These are phyloP conservation scores for Calonectria hawksworthii DNA, from an alignment of 2,329 filamentous ascomycete genomes.

Conservation along the genomic window DNA sequence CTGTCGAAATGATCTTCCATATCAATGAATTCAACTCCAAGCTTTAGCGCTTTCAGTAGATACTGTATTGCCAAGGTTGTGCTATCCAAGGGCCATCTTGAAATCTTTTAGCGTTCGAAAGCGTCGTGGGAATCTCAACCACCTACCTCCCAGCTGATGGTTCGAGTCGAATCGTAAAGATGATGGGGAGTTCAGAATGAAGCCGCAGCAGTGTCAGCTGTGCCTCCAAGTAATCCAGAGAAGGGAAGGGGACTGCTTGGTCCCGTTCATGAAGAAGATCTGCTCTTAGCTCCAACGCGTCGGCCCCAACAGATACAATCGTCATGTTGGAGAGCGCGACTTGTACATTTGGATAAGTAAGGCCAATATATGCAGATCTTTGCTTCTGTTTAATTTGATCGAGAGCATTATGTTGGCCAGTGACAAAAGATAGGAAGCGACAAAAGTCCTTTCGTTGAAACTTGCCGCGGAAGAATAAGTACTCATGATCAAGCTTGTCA, in stretches of 20 bases:
- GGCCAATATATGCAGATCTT: constrained; percentile 29
- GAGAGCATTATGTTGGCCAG: constrained; percentile 22
- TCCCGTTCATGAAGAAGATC: constrained; percentile 20
- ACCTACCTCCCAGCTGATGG: constrained; percentile 29
- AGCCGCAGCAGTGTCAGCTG: constrained; percentile 24
- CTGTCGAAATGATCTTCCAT: constrained; percentile 21
- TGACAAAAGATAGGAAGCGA: constrained; percentile 27
- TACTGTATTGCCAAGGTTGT: constrained; percentile 12
- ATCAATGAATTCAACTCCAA: constrained; percentile 32
- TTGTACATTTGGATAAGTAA: constrained; percentile 30
- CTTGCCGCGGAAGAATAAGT: constrained; percentile 19
- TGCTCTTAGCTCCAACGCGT: constrained; percentile 28
- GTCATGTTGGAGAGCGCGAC: constrained; percentile 32
- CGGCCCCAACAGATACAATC: constrained; percentile 32
- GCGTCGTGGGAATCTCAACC: background rate
- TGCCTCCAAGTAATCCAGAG: constrained; percentile 27
- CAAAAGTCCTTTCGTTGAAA: constrained; percentile 26
- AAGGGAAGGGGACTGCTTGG: constrained; percentile 2
- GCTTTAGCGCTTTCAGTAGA: constrained; percentile 12
- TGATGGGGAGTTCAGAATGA: constrained; percentile 28
- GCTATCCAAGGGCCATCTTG: constrained; percentile 22
- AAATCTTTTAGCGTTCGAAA: background rate
- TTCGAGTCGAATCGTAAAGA: constrained; percentile 27
- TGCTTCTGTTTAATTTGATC: constrained; percentile 19
- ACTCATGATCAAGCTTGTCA: constrained; percentile 25